Base-by-base conservation (phyloP, 495 filamentous ascomycete genomes). In the Trichoderma asperelloides region DNA sequence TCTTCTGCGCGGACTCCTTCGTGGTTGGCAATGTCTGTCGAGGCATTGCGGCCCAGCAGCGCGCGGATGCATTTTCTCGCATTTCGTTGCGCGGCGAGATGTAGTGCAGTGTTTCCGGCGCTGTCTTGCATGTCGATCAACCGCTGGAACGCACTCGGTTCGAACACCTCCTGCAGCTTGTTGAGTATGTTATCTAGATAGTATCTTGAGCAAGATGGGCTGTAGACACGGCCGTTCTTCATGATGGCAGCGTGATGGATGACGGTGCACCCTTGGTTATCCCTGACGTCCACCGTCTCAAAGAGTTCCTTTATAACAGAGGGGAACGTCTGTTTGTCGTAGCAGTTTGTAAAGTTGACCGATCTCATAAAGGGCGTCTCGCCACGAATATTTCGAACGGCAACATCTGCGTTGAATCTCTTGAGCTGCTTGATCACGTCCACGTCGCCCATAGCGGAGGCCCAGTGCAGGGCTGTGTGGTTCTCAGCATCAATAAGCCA, bases 311-410 rank as follows among this genome's bases (percentile, higher is more conserved):
- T 88, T 67, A 96, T 82, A n/a, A 98, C 82, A 16, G 80, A 79
- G 0, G 90, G 87, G 75, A 98, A 96, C 1, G 90, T 92, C 65
- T 89, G 81, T 75, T 91, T 95, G 71, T 97, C 94, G 75, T 89
- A 92, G 72, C 94, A 96, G 74, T 98, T 98, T 43, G 93, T 97
- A 72, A 98, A 98, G 66, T 93, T 81, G 37, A 98, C 93, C 18
- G 90, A 89, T n/a, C 93, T 88, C 82, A 98, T 96, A 60, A 98
- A 83, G 0, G 96, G 93, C 0, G 96, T 97, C 76, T 98, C 95
- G 65, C 93, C 93, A 63, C 91, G 88, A 23, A 86, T 78, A 55
- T 93, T 94, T 62, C 86, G 80, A 8, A 84, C 81, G 39, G 85
- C 85, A 16, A 88, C 76, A 65, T 86, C 85, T 12, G 93, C 93